Percentiles rank a stretch among this genome's conserved stretches.
phyloP scores from a whole-genome alignment of 305 asterid genomes.

The Stenogyne calaminthoides region DNA sequence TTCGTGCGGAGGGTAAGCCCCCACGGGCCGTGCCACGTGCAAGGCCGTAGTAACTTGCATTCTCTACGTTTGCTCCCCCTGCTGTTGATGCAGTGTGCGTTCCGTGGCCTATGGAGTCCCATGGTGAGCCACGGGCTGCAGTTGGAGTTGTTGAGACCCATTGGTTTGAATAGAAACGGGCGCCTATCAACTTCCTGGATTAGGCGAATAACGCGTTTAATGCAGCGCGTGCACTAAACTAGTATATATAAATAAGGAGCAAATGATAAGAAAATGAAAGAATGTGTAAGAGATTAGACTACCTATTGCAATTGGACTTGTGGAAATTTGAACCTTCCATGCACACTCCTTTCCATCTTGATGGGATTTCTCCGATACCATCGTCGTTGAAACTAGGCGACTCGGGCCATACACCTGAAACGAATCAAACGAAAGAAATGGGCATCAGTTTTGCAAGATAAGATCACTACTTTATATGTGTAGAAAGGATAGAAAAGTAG shows the following conservation, averaged over 20 bases:
- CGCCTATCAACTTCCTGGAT: constrained; percentile 70
- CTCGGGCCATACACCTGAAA: constrained; percentile 82
- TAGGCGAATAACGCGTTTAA: background rate
- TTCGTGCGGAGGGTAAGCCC: constrained; percentile 63
- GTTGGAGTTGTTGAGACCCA: constrained; percentile 11
- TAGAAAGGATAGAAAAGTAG: background rate
- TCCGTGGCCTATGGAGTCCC: constrained; percentile 70
- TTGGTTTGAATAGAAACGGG: constrained; percentile 55
- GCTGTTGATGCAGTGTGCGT: constrained; percentile 76
- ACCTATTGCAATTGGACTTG: constrained; percentile 70
- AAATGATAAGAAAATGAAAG: background rate
- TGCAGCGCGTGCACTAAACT: background rate
- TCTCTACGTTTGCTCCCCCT: constrained; percentile 52
- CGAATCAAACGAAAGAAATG: background rate
- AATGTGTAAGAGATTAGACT: background rate
- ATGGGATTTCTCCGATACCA: constrained; percentile 55
- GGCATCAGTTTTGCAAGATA: background rate
- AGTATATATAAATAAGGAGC: background rate
- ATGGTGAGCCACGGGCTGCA: constrained; percentile 47
- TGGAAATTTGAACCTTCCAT: constrained; percentile 67
- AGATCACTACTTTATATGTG: background rate
- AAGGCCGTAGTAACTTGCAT: constrained; percentile 66
- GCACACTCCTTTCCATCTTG: constrained; percentile 80
- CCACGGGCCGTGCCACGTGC: constrained; percentile 68
- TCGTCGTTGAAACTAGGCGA: constrained; percentile 66